These are phyloP conservation scores for Endocladia muricata DNA, from an alignment of 31 red algal species.

Conservation along the genomic window DNA sequence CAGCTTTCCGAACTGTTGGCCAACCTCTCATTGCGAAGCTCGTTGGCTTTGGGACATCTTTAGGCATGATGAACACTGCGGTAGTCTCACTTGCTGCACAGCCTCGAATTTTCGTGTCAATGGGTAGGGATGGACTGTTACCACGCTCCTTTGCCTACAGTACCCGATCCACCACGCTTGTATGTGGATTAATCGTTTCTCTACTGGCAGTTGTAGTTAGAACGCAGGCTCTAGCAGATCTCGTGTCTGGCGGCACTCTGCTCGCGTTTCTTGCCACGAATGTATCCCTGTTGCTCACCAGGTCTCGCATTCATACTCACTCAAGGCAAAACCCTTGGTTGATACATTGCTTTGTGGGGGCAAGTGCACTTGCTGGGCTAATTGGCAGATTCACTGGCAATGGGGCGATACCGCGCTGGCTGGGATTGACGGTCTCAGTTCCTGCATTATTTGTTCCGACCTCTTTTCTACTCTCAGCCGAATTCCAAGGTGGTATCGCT, in stretches of 20 bases:
- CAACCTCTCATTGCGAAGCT: constrained; percentile 35
- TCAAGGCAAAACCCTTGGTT: constrained; percentile 25
- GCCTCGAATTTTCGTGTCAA: constrained; percentile 82
- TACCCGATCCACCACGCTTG: constrained; percentile 57
- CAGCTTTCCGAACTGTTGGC: constrained; percentile 60
- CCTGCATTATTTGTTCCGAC: constrained; percentile 20
- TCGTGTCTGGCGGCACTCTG: constrained; percentile 83
- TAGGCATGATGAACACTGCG: constrained; percentile 84
- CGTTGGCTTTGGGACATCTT: constrained; percentile 59
- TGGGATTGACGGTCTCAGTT: constrained; percentile 20
- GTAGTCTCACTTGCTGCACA: constrained; percentile 72
- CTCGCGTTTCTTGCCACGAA: constrained; percentile 80
- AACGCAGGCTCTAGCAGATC: constrained; percentile 69
- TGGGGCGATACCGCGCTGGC: constrained; percentile 21
- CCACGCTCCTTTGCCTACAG: constrained; percentile 37
- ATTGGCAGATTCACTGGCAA: constrained; percentile 9
- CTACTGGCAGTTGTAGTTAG: constrained; percentile 54
- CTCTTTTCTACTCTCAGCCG: constrained; percentile 20
- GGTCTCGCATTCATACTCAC: constrained; percentile 42
- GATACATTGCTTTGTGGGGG: constrained; percentile 41
- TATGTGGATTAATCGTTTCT: constrained; percentile 76
- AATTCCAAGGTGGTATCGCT: constrained; percentile 60
- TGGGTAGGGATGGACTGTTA: constrained; percentile 85
- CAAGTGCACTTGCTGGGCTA: constrained; percentile 24
- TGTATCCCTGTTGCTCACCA: constrained; percentile 55